Evolutionary conservation across 176 grass and related monocot species (phyloP), one percentile per base, ranked within the genome.

Genomic region (Tuctoria greenei): DNA sequence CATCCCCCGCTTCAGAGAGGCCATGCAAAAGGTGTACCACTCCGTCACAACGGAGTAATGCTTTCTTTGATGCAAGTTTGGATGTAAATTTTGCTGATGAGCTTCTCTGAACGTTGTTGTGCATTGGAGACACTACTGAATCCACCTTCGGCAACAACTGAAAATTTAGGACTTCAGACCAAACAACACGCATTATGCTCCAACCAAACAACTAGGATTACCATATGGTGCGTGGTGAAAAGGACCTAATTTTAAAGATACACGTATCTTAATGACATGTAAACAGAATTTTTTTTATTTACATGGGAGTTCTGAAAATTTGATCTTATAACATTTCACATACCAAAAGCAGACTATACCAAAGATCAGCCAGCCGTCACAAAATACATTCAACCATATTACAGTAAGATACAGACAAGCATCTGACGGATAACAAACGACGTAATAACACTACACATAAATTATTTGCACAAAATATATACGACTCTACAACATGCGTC

Each of bases 1-100:
- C 40, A 67, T 96, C 26, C 26, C 25, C 17, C 58, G 86, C 8
- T 92, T 96, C 80, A 80, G 39, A n/a, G 54, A 40, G 7, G 64
- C 66, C 5, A 75, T 92, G 77, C 63, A 68, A 6, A 62, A 87
- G 24, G 61, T 90, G 35, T 85, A 88, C 62, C 21, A 67, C 13
- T 88, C 81, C 10, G 17, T 88, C 73, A 78, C 78, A 18, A 58
- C 57, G 20, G 15, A 79, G 42, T 79, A 77, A 55, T 55, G 20
- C n/a, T n/a, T 55, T 23, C 21, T 55, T n/a, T n/a, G 20, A 55
- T 21, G 51, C 51, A 3, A 55, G 20, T 55, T 55, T n/a, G 18
- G 20, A 3, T 55, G 20, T 55, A 55, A 10, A 55, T 23, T 55
- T 55, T 55, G 51, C 51, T 47, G n/a, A n/a, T 14, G 0, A 16